Percentiles rank a stretch among this genome's conserved stretches.
Evolutionary conservation across 192 early-diverging fungal genomes (phyloP).

Genomic region (Entophlyctis luteolus): DNA sequence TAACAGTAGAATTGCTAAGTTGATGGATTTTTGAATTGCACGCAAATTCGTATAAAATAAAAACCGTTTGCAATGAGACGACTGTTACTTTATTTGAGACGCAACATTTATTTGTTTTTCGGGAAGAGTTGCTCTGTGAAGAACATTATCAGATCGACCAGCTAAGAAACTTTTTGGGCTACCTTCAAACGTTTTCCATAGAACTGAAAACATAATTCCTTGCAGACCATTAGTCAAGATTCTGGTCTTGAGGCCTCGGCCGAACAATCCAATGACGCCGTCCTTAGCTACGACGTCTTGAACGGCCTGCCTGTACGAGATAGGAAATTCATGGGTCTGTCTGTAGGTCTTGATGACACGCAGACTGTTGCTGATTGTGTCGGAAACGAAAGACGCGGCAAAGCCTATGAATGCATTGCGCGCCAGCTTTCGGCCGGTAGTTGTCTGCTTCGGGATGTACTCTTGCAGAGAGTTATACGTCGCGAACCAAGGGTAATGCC

Average conservation of each 20-base stretch:
- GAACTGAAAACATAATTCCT: constrained; percentile 45
- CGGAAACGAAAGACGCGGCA: constrained; percentile 31
- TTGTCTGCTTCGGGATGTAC: constrained; percentile 33
- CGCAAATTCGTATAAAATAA: too few species aligned
- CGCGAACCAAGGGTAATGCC: constrained; percentile 27
- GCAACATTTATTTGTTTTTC: too few species aligned
- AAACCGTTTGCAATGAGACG: too few species aligned
- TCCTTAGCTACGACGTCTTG: constrained; percentile 42
- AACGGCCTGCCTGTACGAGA: constrained; percentile 33
- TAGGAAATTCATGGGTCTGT: constrained; percentile 30
- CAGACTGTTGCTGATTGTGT: constrained; percentile 41
- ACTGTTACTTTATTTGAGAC: too few species aligned
- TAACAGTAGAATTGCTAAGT: constrained; percentile 40
- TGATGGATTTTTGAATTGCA: too few species aligned
- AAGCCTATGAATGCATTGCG: constrained; percentile 43
- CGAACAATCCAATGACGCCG: constrained; percentile 41
- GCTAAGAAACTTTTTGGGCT: too few species aligned
- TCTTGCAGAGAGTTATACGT: constrained; percentile 40
- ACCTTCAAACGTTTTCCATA: constrained; percentile 37
- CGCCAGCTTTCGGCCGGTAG: constrained; percentile 32
- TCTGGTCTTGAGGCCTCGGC: constrained; percentile 39
- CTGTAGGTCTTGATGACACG: constrained; percentile 46
- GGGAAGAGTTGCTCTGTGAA: too few species aligned
- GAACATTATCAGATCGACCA: too few species aligned
- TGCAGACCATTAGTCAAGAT: constrained; percentile 45